Base-by-base conservation (phyloP, 2,329 filamentous ascomycete genomes). In the Colletotrichum tropicale region DNA sequence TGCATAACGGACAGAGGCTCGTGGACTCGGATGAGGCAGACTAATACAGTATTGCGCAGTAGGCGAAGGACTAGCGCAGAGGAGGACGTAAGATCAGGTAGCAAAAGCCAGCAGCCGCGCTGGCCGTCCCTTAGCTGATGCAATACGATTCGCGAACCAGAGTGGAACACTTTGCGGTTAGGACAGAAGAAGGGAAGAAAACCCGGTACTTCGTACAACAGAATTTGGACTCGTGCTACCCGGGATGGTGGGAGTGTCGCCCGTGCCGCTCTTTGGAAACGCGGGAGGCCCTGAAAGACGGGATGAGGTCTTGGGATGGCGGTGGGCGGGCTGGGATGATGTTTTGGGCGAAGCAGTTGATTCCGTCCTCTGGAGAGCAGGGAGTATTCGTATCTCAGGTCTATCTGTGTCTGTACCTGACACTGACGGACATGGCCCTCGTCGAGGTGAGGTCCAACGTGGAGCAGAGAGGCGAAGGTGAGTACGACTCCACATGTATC, bases 81-180 rank as follows among this genome's bases (percentile, higher is more conserved):
- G 62, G 15, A 52, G 61, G 32, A 38, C 26, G 26, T 62, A 15
- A 55, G 34, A 60, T 64, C 58, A 67, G 62, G 55, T 58, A 15
- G 67, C 67, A 61, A 66, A 61, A 48, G 60, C 28, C 71, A 64
- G 60, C 28, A 70, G 43, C 56, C 38, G 34, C 13, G 26, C 24
- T 71, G 43, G 70, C 32, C 43, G 62, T 72, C 38, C 43, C 69
- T 62, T 30, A 52, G 61, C 28, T 64, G 72, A 64, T 66, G 58
- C 34, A 32, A 55, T 61, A 30, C 68, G 62, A 75, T 56, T 75
- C 61, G 62, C 62, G 58, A 70, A 69, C 55, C 66, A 69, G 34
- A 64, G 21, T 58, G 38, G 18, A 56, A 56, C 34, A 55, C 12
- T 28, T 36, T 34, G 32, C 36, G 43, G 69, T 28, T 26, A 26